Base-by-base conservation (phyloP, 2,329 filamentous ascomycete species). In the Penicillium sp. region DNA sequence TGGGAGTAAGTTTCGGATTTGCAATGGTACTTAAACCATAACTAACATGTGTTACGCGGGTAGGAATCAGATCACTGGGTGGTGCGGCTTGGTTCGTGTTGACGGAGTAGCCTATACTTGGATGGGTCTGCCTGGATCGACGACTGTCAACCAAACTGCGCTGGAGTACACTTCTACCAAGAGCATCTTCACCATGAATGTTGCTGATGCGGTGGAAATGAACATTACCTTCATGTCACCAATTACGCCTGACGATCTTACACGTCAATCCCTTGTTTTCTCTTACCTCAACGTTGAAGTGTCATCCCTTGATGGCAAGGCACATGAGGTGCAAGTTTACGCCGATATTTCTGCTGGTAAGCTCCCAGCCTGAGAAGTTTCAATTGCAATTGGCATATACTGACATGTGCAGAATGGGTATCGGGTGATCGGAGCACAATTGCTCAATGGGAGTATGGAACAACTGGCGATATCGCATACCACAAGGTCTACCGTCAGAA, bases 161-260 rank as follows among this genome's bases (percentile, higher is more conserved):
- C 86, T 86, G 68, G 81, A 86, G 56, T 92, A 91, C 70, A 91
- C 89, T 0, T 88, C 89, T 0, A 92, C 89, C 4, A 83, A 81
- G 68, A 91, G 87, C 65, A 84, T 84, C 25, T 92, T 92, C 70
- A 85, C 81, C 9, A 85, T 91, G 77, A 80, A 86, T 61, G 85
- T 88, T 14, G 85, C 72, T 37, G 80, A 80, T 27, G 81, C 83
- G 58, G 80, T 92, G 8, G 75, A 82, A 54, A 78, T 93, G 78
- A 89, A 82, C 19, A 81, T 88, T 53, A 89, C 84, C 0, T 93
- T 92, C 67, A 71, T 91, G 47, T 90, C 88, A 0, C 88, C 89
- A 0, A 80, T 92, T 16, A 88, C 83, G 19, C 85, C 88, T 0
- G 75, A 84, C 29, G 89, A 92, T 66, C 71, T 89, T 21, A 81